Conservation (phyloP, 2,329 filamentous ascomycete species). For the Ceratocystiopsis brevicomis region DNA sequence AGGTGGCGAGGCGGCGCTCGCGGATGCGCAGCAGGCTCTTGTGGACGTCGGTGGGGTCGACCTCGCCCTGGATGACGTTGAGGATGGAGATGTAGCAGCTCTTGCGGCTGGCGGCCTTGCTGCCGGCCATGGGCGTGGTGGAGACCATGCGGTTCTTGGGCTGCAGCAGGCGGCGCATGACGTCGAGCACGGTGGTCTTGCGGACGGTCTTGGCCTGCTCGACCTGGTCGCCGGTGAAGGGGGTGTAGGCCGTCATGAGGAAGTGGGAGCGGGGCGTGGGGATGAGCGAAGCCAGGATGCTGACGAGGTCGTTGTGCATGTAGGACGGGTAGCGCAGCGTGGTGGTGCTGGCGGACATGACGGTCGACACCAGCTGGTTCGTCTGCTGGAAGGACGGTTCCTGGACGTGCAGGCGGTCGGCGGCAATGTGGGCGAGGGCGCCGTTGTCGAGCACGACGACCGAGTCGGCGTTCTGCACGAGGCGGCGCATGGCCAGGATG, state of each 20-base stretch:
- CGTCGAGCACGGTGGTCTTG: conserved; percentile 93
- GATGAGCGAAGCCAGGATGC: conserved; percentile 88
- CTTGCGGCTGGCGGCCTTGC: conserved; percentile 39
- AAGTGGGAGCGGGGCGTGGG: conserved; percentile 95
- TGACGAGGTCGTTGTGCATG: conserved; percentile 98
- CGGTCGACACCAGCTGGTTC: conserved; percentile 89
- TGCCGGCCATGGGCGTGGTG: conserved; percentile 49
- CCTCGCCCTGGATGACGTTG: conserved; percentile 97
- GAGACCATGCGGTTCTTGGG: conserved; percentile 99
- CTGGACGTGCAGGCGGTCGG: conserved; percentile 84
- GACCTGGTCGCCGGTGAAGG: conserved; percentile 89
- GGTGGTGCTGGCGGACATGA: conserved; percentile 96
- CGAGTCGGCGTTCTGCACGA: conserved; percentile 93
- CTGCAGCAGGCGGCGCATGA: conserved; percentile 87
- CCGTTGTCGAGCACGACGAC: conserved; percentile 96
- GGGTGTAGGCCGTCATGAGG: conserved; percentile 95
- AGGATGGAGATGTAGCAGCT: conserved; percentile 98
- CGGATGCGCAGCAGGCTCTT: conserved; percentile 93
- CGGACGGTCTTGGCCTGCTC: conserved; percentile 94
- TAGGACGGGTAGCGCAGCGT: conserved; percentile 94
- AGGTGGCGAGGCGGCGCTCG: conserved; percentile 80
- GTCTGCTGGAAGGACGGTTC: conserved; percentile 94
- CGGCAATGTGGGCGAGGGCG: conserved; percentile 79
- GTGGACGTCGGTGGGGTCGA: conserved; percentile 94
- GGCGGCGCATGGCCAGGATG: conserved; percentile 69